phyloP scores from a whole-genome alignment of 73 alveolate genomes.

The Tetrahymena thermophila region DNA sequence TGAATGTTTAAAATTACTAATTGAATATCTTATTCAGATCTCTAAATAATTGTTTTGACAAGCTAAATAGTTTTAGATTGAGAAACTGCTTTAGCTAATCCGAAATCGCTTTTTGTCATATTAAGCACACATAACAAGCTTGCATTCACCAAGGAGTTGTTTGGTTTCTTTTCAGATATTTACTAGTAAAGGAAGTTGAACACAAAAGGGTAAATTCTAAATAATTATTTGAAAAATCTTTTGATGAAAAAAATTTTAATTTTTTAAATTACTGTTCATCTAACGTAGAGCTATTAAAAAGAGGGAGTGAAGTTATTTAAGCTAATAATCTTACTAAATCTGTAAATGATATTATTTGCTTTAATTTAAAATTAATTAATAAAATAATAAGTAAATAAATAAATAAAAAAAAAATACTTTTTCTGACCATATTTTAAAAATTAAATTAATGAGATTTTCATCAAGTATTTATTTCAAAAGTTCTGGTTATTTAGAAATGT shows the following conservation, averaged over 20 bases:
- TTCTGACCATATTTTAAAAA: slow-evolving; percentile 4
- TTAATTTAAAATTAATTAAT: background rate
- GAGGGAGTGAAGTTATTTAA: slow-evolving; percentile 31
- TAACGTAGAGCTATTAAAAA: slow-evolving; percentile 14
- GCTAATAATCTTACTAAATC: slow-evolving; percentile 33
- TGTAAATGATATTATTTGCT: slow-evolving; percentile 19
- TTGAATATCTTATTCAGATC: slow-evolving; percentile 25
- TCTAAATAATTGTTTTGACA: slow-evolving; percentile 5
- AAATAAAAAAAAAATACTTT: background rate
- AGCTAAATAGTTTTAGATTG: slow-evolving; percentile 18
- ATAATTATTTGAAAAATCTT: no score
- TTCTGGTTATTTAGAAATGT: slow-evolving; percentile 35
- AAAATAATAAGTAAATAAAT: background rate
- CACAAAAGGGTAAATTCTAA: slow-evolving; percentile 17
- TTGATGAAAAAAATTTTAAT: no score
- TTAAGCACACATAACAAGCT: slow-evolving; percentile 20
- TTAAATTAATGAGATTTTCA: slow-evolving; percentile 4
- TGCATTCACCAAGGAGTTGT: slow-evolving; percentile 14
- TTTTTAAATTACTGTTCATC: slow-evolving; percentile 11
- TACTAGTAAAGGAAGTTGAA: slow-evolving; percentile 15
- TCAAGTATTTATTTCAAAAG: slow-evolving; percentile 19
- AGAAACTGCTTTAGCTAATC: slow-evolving; percentile 22
- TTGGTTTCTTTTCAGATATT: slow-evolving; percentile 15
- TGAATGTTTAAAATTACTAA: background rate
- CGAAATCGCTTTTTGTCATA: slow-evolving; percentile 39